Evolutionary conservation across 2,329 filamentous ascomycete species (phyloP).

Genomic region (Aulographum hederae): DNA sequence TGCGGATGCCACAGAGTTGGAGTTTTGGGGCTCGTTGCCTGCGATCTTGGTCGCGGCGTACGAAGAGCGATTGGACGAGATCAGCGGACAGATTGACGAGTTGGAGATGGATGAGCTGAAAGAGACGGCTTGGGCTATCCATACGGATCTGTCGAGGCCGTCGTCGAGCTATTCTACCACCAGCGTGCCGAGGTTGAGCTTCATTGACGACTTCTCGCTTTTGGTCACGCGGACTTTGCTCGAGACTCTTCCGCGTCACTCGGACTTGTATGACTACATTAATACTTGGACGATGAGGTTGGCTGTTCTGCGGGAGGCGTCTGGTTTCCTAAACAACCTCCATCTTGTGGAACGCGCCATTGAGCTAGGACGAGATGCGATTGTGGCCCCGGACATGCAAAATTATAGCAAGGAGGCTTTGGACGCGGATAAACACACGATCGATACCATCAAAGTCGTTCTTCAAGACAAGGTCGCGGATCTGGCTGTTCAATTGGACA

Average conservation of each 20-base stretch:
- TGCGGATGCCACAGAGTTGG: constrained; percentile 14
- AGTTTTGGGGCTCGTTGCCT: constrained; percentile 55
- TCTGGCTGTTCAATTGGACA: constrained; percentile 59
- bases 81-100: constrained; percentile 48
- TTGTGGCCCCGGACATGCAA: constrained; percentile 17
- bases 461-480: constrained; percentile 51
- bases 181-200: constrained; percentile 33
- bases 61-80: constrained; percentile 56
- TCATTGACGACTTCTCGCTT: constrained; percentile 77
- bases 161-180: constrained; percentile 18
- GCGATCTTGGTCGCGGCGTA: constrained; percentile 46
- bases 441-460: constrained; percentile 32
- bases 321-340: constrained; percentile 47
- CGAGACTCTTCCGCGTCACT: constrained; percentile 69
- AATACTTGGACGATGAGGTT: constrained; percentile 64
- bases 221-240: constrained; percentile 81
- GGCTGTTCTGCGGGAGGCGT: constrained; percentile 54
- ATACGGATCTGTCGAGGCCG: constrained; percentile 38
- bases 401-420: constrained; percentile 9
- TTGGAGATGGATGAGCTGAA: constrained; percentile 78
- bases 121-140: constrained; percentile 64
- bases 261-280: constrained; percentile 54
- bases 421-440: constrained; percentile 12
- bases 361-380: constrained; percentile 45
- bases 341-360: constrained; percentile 45